Percentiles rank a stretch among this genome's conserved stretches.
These are phyloP conservation scores for Capsicum rhomboideum DNA, from an alignment of 257 asterid species.

Conservation along the genomic window DNA sequence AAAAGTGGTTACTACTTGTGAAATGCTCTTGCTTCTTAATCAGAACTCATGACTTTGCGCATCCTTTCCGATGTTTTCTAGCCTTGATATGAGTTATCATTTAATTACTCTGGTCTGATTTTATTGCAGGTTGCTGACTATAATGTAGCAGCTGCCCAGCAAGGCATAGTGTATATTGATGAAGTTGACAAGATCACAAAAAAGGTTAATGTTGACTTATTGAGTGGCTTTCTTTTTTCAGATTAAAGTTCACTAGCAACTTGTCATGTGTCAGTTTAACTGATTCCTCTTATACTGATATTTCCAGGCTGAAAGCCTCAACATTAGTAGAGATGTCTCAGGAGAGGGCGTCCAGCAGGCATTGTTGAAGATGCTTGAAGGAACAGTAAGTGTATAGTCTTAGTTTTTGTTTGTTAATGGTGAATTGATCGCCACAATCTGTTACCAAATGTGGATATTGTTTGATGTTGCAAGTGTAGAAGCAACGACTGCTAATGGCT, in stretches of 20 bases:
- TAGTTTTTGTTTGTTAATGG: neutral
- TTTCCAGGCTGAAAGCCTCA: constrained; percentile 87
- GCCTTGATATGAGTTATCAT: neutral
- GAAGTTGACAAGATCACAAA: constrained; percentile 99
- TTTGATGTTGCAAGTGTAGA: neutral
- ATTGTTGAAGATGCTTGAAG: constrained; percentile 97
- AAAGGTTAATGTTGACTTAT: constrained; percentile 37
- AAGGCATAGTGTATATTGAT: constrained; percentile 94
- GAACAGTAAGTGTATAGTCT: constrained; percentile 66
- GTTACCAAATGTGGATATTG: neutral
- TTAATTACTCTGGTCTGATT: neutral
- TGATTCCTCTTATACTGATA: neutral
- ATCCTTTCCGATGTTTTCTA: neutral
- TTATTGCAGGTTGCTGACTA: constrained; percentile 79
- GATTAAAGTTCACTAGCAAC: neutral
- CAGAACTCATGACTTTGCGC: neutral
- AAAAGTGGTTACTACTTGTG: neutral
- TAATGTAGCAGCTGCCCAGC: constrained; percentile 96
- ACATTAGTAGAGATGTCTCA: constrained; percentile 95
- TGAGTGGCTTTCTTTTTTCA: neutral
- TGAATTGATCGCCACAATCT: neutral
- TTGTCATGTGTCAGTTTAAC: neutral
- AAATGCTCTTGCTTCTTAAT: neutral
- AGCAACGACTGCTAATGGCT: neutral
- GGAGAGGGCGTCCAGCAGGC: constrained; percentile 99